phyloP scores from a whole-genome alignment of 495 filamentous ascomycete species.

The Neurospora sp. region DNA sequence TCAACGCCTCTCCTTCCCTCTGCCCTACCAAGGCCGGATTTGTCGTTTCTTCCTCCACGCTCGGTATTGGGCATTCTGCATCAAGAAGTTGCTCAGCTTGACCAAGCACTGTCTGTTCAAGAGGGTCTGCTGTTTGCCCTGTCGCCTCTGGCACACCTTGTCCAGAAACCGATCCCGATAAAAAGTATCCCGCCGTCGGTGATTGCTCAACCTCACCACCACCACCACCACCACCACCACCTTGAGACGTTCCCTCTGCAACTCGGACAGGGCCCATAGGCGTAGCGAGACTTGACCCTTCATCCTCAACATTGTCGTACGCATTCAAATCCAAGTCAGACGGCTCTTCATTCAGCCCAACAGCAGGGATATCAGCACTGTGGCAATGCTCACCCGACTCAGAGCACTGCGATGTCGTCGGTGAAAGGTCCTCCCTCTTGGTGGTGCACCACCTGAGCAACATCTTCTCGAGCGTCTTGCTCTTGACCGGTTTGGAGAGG shows the following conservation, averaged over 20 bases:
- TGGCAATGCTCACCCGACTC: conserved; percentile 22
- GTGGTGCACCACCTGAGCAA: conserved; percentile 45
- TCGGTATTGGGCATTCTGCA: neutral
- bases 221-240: neutral
- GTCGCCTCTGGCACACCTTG: neutral
- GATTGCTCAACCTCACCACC: neutral
- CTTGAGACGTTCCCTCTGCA: neutral
- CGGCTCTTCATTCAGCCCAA: conserved; percentile 5
- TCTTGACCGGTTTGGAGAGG: conserved; percentile 65
- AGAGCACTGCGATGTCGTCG: conserved; percentile 16
- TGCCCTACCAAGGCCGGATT: neutral
- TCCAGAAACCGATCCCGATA: neutral
- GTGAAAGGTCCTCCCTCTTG: conserved; percentile 7
- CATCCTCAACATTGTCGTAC: neutral
- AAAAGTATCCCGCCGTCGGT: neutral
- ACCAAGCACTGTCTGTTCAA: neutral
- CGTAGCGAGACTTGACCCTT: neutral
- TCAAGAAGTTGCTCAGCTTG: neutral
- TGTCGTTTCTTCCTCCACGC: neutral
- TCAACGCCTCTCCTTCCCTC: conserved; percentile 19
- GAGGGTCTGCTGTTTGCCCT: neutral
- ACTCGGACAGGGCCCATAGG: neutral
- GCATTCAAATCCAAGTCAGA: neutral
- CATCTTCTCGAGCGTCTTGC: conserved; percentile 60
- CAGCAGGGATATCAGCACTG: conserved; percentile 20